Base-by-base conservation (phyloP, 148 eudicot species). In the Camellia japonica region DNA sequence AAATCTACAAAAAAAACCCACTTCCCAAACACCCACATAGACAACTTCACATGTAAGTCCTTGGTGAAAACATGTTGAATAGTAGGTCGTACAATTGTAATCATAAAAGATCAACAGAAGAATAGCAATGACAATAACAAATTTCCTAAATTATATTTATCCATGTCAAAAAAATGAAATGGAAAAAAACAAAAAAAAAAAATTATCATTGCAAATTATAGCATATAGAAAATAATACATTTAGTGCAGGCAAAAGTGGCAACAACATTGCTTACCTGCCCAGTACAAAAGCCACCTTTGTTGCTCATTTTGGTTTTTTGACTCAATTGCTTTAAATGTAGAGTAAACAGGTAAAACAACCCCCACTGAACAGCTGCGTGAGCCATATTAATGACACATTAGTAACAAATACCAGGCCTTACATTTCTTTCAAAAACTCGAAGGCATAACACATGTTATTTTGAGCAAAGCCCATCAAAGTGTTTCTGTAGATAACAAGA, bases 241-340 rank as follows among this genome's bases (percentile, higher is more conserved):
- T 42, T 59, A 19, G 41, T 20, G 19, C 60, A 63, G 49, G 77
- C 11, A 58, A 74, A 71, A 68, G n/a, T 70, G 43, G 81, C 59
- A 60, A 72, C 49, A 49, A 75, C 47, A 66, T 47, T 54, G 71
- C 93, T 79, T 78, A 96, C 99, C 99, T 89, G 99, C 94, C 99
- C 99, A 97, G 76, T 97, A 97, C 67, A 91, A 43, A 77, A 97
- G 98, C 88, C 93, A 91, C 80, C 75, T 94, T 8, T 88, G 93
- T 82, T 92, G 97, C 77, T 97, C 98, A 82, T 84, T 85, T 77
- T 83, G 89, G 86, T 96, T 85, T 82, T 83, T 87, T 16, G 88
- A 68, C 84, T 96, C 98, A 78, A 95, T 93, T 51, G 98, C 97
- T 85, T 90, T 95, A 74, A 93, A 95, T 43, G 98, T 95, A 11